A percentile compares a stretch with the other conserved stretches of the same genome.
Evolutionary conservation across 139 green algal species (phyloP).

Genomic region (Chlorella sorokiniana): DNA sequence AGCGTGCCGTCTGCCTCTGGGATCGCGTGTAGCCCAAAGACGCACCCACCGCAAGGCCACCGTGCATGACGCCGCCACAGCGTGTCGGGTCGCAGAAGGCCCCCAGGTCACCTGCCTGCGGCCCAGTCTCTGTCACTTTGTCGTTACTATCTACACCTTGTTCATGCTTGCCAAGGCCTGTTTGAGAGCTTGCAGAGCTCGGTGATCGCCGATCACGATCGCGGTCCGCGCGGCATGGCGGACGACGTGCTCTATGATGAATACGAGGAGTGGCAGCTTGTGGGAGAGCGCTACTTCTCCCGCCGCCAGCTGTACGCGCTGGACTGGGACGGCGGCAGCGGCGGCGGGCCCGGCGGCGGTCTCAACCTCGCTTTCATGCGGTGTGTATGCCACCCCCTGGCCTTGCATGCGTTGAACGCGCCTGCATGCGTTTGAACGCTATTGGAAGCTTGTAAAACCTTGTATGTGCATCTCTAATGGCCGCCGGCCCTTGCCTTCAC

Average conservation of each 20-base stretch:
- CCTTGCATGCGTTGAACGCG: not conserved
- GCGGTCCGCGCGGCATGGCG: not conserved
- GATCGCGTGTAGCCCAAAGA: too few species aligned
- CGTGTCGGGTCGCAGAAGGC: too few species aligned
- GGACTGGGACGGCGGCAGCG: constrained; percentile 17
- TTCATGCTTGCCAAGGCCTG: too few species aligned
- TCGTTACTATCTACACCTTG: too few species aligned
- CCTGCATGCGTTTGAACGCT: not conserved
- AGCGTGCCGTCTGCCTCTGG: too few species aligned
- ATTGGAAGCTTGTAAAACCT: not conserved
- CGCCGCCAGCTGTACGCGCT: constrained; percentile 33
- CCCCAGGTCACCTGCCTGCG: too few species aligned
- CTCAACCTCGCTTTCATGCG: constrained; percentile 39
- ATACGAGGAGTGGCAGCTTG: constrained; percentile 42
- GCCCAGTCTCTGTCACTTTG: too few species aligned
- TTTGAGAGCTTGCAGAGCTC: too few species aligned
- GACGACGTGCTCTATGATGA: constrained; percentile 11
- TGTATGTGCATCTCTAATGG: not conserved
- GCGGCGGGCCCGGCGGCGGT: not conserved
- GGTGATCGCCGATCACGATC: not conserved
- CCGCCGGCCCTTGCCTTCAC: not conserved
- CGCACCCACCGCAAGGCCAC: too few species aligned
- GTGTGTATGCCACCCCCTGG: not conserved
- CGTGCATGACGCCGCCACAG: too few species aligned
- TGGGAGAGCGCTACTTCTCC: constrained; percentile 33